Percentiles rank a stretch among this genome's conserved stretches.
Conservation (phyloP, 2,329 filamentous ascomycete genomes). For the Geosmithia flava region DNA sequence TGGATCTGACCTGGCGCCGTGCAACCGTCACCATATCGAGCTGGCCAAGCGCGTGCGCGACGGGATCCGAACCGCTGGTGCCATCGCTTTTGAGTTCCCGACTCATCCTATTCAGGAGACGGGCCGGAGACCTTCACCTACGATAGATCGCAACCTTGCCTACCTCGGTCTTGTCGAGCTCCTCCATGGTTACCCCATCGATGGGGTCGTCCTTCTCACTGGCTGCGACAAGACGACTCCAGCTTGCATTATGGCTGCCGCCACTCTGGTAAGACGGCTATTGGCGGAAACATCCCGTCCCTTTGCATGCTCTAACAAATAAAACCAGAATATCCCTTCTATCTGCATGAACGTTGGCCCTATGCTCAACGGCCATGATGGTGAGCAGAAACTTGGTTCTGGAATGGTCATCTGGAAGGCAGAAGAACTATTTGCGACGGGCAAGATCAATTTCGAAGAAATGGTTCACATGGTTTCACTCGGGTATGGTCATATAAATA, state of each 20-base stretch:
- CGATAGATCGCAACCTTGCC: constrained; percentile 34
- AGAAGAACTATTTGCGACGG: constrained; percentile 31
- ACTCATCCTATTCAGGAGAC: constrained; percentile 39
- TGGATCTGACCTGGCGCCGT: constrained; percentile 35
- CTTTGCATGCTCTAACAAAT: background rate
- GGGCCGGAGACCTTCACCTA: constrained; percentile 30
- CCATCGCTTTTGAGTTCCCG: constrained; percentile 37
- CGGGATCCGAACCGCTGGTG: constrained; percentile 33
- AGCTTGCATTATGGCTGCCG: constrained; percentile 36
- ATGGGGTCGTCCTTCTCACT: constrained; percentile 36
- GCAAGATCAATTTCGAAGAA: constrained; percentile 28
- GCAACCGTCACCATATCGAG: constrained; percentile 35
- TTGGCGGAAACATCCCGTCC: background rate
- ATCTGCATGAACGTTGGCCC: constrained; percentile 39
- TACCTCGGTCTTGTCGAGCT: constrained; percentile 35
- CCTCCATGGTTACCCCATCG: constrained; percentile 32
- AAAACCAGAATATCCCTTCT: constrained; percentile 28
- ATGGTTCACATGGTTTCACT: constrained; percentile 29
- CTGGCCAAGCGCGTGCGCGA: constrained; percentile 35
- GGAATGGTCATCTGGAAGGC: constrained; percentile 35
- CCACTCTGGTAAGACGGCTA: constrained; percentile 20
- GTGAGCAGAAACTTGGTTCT: constrained; percentile 26
- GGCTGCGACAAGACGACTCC: constrained; percentile 41
- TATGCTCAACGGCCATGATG: constrained; percentile 35
- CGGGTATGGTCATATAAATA: background rate